Evolutionary conservation across 2,329 filamentous ascomycete genomes (phyloP), one percentile per base, ranked within the genome.

Genomic region (Gliomastix tumulicola): DNA sequence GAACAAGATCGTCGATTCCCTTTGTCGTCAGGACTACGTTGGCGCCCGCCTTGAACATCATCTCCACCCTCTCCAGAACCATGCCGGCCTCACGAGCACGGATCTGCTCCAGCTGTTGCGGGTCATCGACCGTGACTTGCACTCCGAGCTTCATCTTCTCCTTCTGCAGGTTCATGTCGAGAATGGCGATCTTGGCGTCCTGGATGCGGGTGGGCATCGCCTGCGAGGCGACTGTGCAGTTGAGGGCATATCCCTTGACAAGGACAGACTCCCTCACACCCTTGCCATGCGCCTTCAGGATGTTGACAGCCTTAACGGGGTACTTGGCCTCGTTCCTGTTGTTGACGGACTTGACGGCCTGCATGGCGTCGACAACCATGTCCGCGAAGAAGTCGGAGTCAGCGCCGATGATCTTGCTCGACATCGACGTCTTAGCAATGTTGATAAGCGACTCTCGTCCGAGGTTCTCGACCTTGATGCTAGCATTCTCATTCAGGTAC

Each of bases 381-480:
- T 92, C 85, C 49, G 90, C 80, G 57, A 98, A 98, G 71, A 98
- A 98, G 46, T 95, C 88, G 11, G 87, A 88, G 64, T 98, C 92
- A 39, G 85, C 71, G 40, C 92, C 92, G 59, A 98, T 97, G 56
- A 98, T 94, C 71, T 98, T 98, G 73, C 87, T 94, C 36, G 89
- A 96, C 90, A 98, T 98, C 55, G 89, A 96, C 16, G 92, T 98
- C 71, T 90, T 97, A 44, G 92, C 92, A 58, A 98, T 96, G 66
- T 79, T 96, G 55, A 97, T 63, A 49, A 98, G 76, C 41, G 87
- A 92, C 44, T 97, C 92, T 43, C 86, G 82, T 41, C 88, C 89
- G 37, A 98, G 76, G 42, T 83, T 79, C 55, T 97, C 90, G 39
- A 97, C 90, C 68, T 94, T 95, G 54, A 88, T 87, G 71, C 87